These are phyloP conservation scores for Lepiota venenata DNA, from an alignment of 768 basidiomycete genomes.

Conservation along the genomic window DNA sequence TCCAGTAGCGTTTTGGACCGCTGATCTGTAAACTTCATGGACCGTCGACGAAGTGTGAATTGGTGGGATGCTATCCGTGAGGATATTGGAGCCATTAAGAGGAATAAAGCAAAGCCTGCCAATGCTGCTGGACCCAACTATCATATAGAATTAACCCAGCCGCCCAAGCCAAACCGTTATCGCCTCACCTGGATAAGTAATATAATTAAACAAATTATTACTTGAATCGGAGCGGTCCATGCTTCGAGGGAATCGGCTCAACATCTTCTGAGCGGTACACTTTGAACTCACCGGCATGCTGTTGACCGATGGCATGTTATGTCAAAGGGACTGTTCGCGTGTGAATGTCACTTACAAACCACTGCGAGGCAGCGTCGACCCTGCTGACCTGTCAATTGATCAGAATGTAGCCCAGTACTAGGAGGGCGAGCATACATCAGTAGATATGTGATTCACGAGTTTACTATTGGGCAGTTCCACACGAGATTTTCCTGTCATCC, in stretches of 20 bases:
- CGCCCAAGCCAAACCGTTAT: not conserved
- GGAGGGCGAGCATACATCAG: conserved; percentile 46
- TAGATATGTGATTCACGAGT: conserved; percentile 59
- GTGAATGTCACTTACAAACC: conserved; percentile 53
- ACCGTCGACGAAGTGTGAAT: conserved; percentile 46
- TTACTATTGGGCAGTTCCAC: conserved; percentile 57
- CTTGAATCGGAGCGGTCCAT: conserved; percentile 71
- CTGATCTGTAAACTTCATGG: conserved; percentile 61
- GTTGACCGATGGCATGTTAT: not conserved
- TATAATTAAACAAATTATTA: conserved; percentile 55
- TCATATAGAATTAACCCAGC: not conserved
- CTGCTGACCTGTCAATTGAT: conserved; percentile 43
- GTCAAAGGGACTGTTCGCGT: not conserved
- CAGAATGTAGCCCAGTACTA: not conserved
- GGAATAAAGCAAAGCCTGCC: conserved; percentile 66
- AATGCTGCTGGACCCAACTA: conserved; percentile 69
- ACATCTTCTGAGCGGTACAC: not conserved
- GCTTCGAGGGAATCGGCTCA: conserved; percentile 20
- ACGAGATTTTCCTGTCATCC: conserved; percentile 63
- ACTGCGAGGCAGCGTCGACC: conserved; percentile 61
- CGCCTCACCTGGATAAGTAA: conserved; percentile 49
- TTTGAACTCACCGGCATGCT: conserved; percentile 38
- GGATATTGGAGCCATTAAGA: conserved; percentile 60
- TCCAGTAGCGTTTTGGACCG: conserved; percentile 65
- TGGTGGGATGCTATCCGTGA: conserved; percentile 59